These are phyloP conservation scores for Neurospora sp. DNA, from an alignment of 495 filamentous ascomycete genomes.

Conservation along the genomic window DNA sequence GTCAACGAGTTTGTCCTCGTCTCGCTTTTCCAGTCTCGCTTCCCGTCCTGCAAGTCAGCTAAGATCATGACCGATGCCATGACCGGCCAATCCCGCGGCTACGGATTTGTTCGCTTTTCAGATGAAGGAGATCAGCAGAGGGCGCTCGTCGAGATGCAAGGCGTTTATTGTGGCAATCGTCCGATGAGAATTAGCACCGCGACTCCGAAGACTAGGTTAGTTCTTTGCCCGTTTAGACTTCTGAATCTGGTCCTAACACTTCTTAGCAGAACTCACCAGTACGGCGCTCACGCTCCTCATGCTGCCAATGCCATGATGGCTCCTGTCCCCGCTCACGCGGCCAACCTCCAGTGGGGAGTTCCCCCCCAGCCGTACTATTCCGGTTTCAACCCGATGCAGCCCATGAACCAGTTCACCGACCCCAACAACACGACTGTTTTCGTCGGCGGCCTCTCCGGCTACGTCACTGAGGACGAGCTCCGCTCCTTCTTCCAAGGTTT, in stretches of 20 bases:
- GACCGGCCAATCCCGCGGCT: slow-evolving; percentile 92
- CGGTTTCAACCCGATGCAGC: slow-evolving; percentile 50
- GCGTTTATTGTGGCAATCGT: slow-evolving; percentile 96
- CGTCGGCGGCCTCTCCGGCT: slow-evolving; percentile 92
- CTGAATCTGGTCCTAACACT: slow-evolving; percentile 4
- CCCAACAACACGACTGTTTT: slow-evolving; percentile 99
- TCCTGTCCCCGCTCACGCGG: slow-evolving; percentile 25
- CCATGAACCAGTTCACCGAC: slow-evolving; percentile 99
- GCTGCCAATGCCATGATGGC: slow-evolving; percentile 27
- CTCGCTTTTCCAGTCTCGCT: slow-evolving; percentile 90
- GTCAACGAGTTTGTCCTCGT: slow-evolving; percentile 98
- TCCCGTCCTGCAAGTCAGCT: slow-evolving; percentile 95
- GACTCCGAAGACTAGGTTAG: slow-evolving; percentile 73
- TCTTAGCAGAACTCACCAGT: slow-evolving; percentile 27
- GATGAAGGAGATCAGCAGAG: slow-evolving; percentile 92
- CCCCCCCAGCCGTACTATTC: slow-evolving; percentile 23
- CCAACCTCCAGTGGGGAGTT: slow-evolving; percentile 29
- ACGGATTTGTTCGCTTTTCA: slow-evolving; percentile 95
- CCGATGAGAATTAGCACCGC: slow-evolving; percentile 99
- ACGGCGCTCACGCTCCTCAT: slow-evolving; percentile 20
- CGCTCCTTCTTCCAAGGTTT: slow-evolving; percentile 99
- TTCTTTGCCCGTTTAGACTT: neutral
- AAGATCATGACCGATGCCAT: slow-evolving; percentile 99
- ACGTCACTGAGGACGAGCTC: slow-evolving; percentile 98
- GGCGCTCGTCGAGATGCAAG: slow-evolving; percentile 94